Conservation (phyloP, 2,329 filamentous ascomycete species). For the Beauveria pseudobassiana region DNA sequence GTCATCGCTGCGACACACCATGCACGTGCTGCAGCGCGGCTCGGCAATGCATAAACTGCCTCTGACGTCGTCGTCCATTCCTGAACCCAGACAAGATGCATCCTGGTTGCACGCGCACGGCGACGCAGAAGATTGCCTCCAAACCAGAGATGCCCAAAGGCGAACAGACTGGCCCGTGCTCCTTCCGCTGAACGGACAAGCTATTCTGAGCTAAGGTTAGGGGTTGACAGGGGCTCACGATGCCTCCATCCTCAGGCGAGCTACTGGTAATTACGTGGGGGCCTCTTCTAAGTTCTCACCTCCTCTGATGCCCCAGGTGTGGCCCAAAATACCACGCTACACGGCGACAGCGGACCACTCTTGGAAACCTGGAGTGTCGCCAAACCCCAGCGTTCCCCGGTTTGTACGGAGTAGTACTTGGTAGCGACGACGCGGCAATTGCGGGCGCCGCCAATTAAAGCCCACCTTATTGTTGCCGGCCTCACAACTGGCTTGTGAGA, state of each 20-base stretch:
- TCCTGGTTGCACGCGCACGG: background rate
- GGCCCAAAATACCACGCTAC: slow-evolving; percentile 6
- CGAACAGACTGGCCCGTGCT: background rate
- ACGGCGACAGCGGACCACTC: background rate
- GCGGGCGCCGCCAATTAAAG: background rate
- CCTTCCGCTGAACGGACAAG: background rate
- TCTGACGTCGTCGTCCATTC: background rate
- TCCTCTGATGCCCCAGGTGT: background rate
- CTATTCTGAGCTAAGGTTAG: background rate
- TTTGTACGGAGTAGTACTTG: background rate
- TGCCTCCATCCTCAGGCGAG: background rate
- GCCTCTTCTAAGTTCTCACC: background rate
- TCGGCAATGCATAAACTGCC: background rate
- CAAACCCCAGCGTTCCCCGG: background rate
- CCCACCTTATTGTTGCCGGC: background rate
- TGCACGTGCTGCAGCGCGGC: background rate
- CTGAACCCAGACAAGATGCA: background rate
- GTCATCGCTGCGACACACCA: background rate
- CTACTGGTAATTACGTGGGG: background rate
- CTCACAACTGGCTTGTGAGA: background rate
- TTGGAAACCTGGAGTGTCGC: background rate
- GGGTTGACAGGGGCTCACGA: background rate
- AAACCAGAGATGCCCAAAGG: background rate
- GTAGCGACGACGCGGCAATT: background rate
- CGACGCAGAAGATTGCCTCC: background rate